These are phyloP conservation scores for Alternaria ethzedia DNA, from an alignment of 2,329 filamentous ascomycete genomes.

Conservation along the genomic window DNA sequence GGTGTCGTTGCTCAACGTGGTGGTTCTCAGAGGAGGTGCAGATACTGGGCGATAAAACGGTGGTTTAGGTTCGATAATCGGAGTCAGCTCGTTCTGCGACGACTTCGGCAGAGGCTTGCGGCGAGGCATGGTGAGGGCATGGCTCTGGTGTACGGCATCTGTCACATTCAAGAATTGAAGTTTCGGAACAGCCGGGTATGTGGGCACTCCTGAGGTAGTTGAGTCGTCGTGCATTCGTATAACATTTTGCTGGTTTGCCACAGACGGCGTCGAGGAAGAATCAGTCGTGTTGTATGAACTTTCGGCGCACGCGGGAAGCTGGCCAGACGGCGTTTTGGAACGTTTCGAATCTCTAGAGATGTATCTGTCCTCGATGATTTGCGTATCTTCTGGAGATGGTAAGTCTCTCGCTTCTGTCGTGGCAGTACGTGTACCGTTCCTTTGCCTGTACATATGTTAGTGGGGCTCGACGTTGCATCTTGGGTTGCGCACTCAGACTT, in stretches of 20 bases:
- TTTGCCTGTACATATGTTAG: background rate
- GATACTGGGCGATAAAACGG: background rate
- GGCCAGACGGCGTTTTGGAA: background rate
- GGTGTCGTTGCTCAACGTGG: background rate
- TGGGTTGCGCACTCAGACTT: conserved; percentile 1
- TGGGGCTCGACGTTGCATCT: background rate
- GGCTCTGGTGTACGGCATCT: background rate
- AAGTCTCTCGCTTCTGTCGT: background rate
- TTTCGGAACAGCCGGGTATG: background rate
- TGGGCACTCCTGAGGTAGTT: background rate
- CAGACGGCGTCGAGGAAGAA: background rate
- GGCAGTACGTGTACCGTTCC: background rate
- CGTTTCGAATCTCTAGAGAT: background rate
- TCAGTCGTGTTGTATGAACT: background rate
- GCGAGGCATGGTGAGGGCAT: background rate
- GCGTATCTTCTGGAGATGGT: background rate
- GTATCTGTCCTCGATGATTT: background rate
- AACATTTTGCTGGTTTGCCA: background rate
- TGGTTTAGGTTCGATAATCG: background rate
- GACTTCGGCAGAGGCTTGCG: background rate
- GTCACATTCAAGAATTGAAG: background rate
- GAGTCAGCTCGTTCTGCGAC: background rate
- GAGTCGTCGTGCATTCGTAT: background rate
- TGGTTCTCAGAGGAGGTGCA: background rate
- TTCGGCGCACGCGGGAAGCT: background rate